Percentiles rank a stretch among this genome's conserved stretches.
phyloP scores from a whole-genome alignment of 495 filamentous ascomycete genomes.

The Pyrenopolyporus hunteri region DNA sequence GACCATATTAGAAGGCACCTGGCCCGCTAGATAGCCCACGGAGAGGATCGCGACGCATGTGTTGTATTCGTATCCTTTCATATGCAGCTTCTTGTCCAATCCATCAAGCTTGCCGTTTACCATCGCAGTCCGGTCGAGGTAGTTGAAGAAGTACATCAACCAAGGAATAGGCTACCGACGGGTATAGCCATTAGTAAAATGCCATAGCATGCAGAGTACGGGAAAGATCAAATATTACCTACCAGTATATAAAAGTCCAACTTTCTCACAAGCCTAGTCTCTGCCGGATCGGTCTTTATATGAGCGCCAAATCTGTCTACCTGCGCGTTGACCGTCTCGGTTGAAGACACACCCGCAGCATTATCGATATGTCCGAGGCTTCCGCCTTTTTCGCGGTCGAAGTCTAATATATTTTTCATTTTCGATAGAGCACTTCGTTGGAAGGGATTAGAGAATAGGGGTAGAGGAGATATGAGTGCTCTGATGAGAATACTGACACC shows the following conservation, averaged over 20 bases:
- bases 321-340: conserved; percentile 1
- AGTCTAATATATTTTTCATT: not conserved
- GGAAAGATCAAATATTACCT: not conserved
- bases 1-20: conserved; percentile 54
- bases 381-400: not conserved
- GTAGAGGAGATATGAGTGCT: too few species aligned
- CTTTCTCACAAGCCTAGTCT: conserved; percentile 55
- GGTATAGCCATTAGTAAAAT: not conserved
- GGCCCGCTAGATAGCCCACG: conserved; percentile 50
- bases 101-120: conserved; percentile 51
- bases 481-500: too few species aligned
- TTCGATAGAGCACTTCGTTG: not conserved
- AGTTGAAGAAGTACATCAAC: conserved; percentile 55
- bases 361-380: conserved; percentile 9
- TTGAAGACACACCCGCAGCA: not conserved
- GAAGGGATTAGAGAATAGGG: too few species aligned
- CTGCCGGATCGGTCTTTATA: conserved; percentile 47
- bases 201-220: too few species aligned
- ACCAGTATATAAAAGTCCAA: conserved; percentile 55
- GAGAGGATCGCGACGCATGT: conserved; percentile 58
- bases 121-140: conserved; percentile 56
- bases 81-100: conserved; percentile 53
- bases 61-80: conserved; percentile 58
- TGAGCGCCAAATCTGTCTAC: conserved; percentile 50
- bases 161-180: conserved; percentile 48